Conservation (phyloP, 148 eudicot species). For the Talinum fruticosum region DNA sequence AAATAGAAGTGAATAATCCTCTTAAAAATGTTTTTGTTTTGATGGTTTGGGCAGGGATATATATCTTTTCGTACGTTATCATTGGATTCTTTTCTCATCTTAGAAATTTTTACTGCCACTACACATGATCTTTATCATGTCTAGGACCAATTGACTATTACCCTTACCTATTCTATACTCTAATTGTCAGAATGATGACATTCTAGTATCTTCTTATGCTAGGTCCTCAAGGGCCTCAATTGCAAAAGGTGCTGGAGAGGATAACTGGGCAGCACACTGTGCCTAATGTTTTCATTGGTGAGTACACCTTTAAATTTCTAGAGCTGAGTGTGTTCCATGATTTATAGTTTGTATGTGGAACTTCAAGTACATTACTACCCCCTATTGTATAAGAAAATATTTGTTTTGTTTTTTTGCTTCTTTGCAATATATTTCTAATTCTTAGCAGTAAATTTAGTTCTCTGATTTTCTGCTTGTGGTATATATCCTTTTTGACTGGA, state of each 20-base stretch:
- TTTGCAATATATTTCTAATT: not conserved
- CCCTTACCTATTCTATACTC: not conserved
- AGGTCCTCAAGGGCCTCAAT: constrained; percentile 90
- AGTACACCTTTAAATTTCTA: constrained; percentile 10
- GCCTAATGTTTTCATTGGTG: constrained; percentile 93
- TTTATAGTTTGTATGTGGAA: not conserved
- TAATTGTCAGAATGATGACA: not conserved
- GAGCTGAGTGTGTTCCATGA: not conserved
- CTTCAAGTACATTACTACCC: not conserved
- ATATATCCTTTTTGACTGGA: too few relatives aligned
- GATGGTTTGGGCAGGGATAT: not conserved
- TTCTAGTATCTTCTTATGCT: constrained; percentile 20
- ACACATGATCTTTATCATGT: not conserved
- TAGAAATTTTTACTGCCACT: not conserved
- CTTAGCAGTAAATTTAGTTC: not conserved
- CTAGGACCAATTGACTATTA: not conserved
- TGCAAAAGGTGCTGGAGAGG: constrained; percentile 79
- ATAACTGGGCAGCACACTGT: constrained; percentile 88
- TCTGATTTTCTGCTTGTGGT: not conserved
- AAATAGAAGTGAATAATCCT: not conserved
- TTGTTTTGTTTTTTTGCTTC: not conserved
- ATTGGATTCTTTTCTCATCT: not conserved
- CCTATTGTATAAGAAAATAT: not conserved
- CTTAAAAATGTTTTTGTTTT: not conserved
- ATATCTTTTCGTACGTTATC: not conserved